Evolutionary conservation across 257 asterid species (phyloP).

Genomic region (Catharanthus roseus): DNA sequence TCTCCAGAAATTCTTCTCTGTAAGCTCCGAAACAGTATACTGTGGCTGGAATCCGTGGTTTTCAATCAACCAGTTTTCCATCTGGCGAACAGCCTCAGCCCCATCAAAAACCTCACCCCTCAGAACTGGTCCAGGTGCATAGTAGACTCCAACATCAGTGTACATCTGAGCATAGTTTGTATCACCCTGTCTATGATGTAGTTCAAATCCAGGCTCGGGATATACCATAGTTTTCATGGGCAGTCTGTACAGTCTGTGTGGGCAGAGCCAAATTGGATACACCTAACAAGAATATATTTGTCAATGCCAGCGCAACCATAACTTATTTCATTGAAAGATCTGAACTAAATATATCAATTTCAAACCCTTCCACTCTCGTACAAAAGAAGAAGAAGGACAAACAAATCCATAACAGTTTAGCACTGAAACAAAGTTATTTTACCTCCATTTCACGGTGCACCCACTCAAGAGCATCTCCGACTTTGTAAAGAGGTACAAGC

Average conservation of each 20-base stretch:
- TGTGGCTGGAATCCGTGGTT: constrained; percentile 97
- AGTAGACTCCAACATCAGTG: constrained; percentile 90
- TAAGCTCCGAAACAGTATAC: constrained; percentile 84
- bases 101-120: constrained; percentile 95
- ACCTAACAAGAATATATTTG: constrained; percentile 46
- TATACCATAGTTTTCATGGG: constrained; percentile 82
- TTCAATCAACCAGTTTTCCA: constrained; percentile 89
- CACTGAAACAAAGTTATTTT: too few relatives aligned
- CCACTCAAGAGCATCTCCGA: constrained; percentile 88
- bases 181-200: constrained; percentile 77
- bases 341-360: too few relatives aligned
- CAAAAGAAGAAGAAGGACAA: too few relatives aligned
- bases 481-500: constrained; percentile 93
- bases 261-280: constrained; percentile 98
- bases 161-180: constrained; percentile 86
- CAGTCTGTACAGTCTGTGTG: constrained; percentile 76
- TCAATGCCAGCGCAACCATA: constrained; percentile 4
- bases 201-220: constrained; percentile 96
- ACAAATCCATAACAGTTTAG: too few relatives aligned
- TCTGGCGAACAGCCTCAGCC: constrained; percentile 55
- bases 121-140: constrained; percentile 86
- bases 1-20: constrained; percentile 92
- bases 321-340: background rate
- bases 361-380: too few relatives aligned
- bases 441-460: constrained; percentile 96